phyloP scores from a whole-genome alignment of 768 basidiomycete genomes.

The Lyophyllum atratum region DNA sequence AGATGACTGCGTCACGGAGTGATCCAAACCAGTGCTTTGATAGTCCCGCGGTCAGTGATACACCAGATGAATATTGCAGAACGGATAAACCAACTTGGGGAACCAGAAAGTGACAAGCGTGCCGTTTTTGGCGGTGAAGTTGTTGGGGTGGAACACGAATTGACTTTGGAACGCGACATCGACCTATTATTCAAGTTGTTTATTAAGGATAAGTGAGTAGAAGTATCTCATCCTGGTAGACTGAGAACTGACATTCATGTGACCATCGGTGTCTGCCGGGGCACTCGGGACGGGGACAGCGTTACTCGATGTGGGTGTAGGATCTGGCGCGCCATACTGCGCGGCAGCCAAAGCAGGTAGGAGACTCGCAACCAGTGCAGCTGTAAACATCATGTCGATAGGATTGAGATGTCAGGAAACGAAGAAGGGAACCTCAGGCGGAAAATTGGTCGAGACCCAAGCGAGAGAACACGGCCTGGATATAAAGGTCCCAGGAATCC shows the following conservation, averaged over 20 bases:
- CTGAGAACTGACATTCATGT: constrained; percentile 33
- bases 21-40: constrained; percentile 38
- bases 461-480: not conserved
- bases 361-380: constrained; percentile 24
- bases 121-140: constrained; percentile 49
- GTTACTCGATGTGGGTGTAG: constrained; percentile 22
- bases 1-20: constrained; percentile 60
- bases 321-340: constrained; percentile 35
- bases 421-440: constrained; percentile 5
- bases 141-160: constrained; percentile 45
- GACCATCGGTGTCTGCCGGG: constrained; percentile 34
- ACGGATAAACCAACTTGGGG: constrained; percentile 37
- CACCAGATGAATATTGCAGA: not conserved
- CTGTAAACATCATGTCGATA: constrained; percentile 27
- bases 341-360: constrained; percentile 39
- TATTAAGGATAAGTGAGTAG: not conserved
- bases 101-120: constrained; percentile 57
- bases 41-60: constrained; percentile 16
- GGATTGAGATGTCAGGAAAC: not conserved
- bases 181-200: constrained; percentile 33
- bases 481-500: constrained; percentile 6
- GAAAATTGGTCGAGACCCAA: not conserved
- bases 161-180: constrained; percentile 40
- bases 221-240: not conserved
- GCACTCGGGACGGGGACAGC: constrained; percentile 38